Evolutionary conservation across 345 rosid genomes (phyloP).

Genomic region (Hypericum perforatum): DNA sequence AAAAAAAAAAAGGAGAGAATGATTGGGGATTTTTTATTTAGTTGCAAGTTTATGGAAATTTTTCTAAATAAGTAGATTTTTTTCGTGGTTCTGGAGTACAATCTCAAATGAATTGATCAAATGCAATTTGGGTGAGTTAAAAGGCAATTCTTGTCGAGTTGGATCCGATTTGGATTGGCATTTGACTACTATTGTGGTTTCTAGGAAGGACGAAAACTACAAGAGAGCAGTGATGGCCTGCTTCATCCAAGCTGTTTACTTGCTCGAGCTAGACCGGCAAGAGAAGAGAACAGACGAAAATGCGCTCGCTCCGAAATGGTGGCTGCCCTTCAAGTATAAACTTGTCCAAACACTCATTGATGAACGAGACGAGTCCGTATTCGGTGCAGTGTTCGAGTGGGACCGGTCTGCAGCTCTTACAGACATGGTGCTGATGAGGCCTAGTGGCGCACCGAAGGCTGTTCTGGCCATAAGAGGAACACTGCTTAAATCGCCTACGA

Average conservation of each 20-base stretch:
- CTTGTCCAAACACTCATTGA: conserved; percentile 59
- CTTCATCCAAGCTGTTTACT: conserved; percentile 88
- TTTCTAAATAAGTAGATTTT: too few relatives aligned
- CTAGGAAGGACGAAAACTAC: conserved; percentile 83
- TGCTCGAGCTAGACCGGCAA: conserved; percentile 88
- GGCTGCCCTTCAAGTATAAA: conserved; percentile 88
- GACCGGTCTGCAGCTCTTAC: conserved; percentile 77
- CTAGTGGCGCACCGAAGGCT: conserved; percentile 90
- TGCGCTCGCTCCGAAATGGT: conserved; percentile 92
- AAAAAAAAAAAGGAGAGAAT: too few relatives aligned
- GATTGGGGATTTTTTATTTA: too few relatives aligned
- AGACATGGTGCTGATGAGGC: conserved; percentile 70
- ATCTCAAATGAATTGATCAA: too few relatives aligned
- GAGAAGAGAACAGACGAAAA: conserved; percentile 52
- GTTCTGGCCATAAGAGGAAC: conserved; percentile 80
- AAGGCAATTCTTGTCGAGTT: too few relatives aligned
- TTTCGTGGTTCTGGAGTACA: too few relatives aligned
- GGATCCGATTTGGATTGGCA: too few relatives aligned
- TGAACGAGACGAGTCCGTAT: conserved; percentile 75
- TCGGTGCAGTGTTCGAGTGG: conserved; percentile 89
- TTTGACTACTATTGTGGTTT: too few relatives aligned
- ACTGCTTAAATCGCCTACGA: conserved; percentile 68
- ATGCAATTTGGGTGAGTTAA: too few relatives aligned
- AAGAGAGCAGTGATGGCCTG: conserved; percentile 87
- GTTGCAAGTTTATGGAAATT: too few relatives aligned